Percentiles rank a stretch among this genome's conserved stretches.
Evolutionary conservation across 768 basidiomycete species (phyloP).

Genomic region (Podaxis rugospora): DNA sequence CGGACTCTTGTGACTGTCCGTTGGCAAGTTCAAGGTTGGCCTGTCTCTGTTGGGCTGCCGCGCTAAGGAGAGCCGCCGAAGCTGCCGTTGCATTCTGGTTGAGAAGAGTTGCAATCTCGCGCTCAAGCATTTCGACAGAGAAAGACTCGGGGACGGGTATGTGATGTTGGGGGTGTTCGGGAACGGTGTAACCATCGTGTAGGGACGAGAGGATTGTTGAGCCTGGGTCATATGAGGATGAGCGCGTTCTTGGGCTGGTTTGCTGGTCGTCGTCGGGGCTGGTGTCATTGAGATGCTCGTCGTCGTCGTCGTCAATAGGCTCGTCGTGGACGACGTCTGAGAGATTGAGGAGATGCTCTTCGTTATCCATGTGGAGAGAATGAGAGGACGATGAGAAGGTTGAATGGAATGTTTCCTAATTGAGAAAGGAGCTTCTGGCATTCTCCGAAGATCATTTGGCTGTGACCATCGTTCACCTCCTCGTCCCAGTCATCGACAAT

Average conservation of each 20-base stretch:
- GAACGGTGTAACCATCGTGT: conserved; percentile 31
- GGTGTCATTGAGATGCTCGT: conserved; percentile 24
- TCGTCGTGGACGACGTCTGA: conserved; percentile 86
- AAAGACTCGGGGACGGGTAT: conserved; percentile 42
- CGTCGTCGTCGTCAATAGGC: conserved; percentile 56
- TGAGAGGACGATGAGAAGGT: conserved; percentile 10
- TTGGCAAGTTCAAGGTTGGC: conserved; percentile 34
- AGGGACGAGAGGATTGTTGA: conserved; percentile 34
- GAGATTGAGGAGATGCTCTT: conserved; percentile 66
- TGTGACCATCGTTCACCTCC: neutral
- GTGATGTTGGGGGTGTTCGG: conserved; percentile 31
- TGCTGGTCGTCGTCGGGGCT: conserved; percentile 24
- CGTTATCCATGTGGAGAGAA: conserved; percentile 39
- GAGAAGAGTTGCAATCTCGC: conserved; percentile 70
- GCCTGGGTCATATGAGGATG: conserved; percentile 25
- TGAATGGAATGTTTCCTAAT: conserved; percentile 11
- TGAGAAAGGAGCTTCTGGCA: conserved; percentile 4
- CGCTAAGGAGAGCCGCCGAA: conserved; percentile 57
- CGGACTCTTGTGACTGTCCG: conserved; percentile 23
- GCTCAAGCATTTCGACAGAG: conserved; percentile 71
- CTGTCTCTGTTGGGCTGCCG: conserved; percentile 67
- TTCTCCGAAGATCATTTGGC: neutral
- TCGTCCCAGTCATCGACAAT: conserved; percentile 17
- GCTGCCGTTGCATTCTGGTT: conserved; percentile 73
- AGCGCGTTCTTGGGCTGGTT: conserved; percentile 21